Evolutionary conservation across 140 eudicot genomes (phyloP).

Genomic region (Stevia rebaudiana): DNA sequence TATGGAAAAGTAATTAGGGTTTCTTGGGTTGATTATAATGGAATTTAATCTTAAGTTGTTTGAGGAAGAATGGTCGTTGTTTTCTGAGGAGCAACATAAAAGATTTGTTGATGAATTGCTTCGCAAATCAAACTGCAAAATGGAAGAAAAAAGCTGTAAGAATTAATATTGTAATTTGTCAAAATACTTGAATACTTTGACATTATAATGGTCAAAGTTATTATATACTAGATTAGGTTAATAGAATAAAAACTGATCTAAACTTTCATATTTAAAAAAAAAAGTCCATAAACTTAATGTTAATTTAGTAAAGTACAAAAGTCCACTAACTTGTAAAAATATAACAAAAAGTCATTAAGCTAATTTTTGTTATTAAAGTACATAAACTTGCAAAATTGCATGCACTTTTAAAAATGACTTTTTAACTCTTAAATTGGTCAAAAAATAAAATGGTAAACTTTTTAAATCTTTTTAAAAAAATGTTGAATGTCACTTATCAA

Average conservation of each 20-base stretch:
- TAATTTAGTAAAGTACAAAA: too few species aligned
- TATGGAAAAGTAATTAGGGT: conserved; percentile 66
- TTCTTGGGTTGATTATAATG: conserved; percentile 67
- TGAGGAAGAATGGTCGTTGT: conserved; percentile 30
- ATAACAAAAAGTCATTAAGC: too few species aligned
- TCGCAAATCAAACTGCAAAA: conserved; percentile 80
- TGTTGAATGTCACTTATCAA: not conserved
- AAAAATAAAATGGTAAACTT: not conserved
- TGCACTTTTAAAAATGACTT: not conserved
- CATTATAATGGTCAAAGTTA: not conserved
- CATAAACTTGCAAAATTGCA: too few species aligned
- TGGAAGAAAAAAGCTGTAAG: conserved; percentile 13
- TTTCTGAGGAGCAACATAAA: conserved; percentile 55
- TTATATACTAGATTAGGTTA: not conserved
- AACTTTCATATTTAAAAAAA: too few species aligned
- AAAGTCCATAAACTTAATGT: too few species aligned
- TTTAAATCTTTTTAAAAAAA: too few species aligned
- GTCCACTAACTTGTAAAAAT: too few species aligned
- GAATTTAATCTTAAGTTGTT: conserved; percentile 54
- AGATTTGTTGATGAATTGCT: conserved; percentile 60
- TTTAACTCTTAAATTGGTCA: not conserved
- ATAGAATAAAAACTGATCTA: not conserved
- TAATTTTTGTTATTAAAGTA: too few species aligned
- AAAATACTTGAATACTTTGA: not conserved
- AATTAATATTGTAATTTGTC: not conserved